Conservation (phyloP, 495 filamentous ascomycete genomes). For the Penicillium simplicissimum region DNA sequence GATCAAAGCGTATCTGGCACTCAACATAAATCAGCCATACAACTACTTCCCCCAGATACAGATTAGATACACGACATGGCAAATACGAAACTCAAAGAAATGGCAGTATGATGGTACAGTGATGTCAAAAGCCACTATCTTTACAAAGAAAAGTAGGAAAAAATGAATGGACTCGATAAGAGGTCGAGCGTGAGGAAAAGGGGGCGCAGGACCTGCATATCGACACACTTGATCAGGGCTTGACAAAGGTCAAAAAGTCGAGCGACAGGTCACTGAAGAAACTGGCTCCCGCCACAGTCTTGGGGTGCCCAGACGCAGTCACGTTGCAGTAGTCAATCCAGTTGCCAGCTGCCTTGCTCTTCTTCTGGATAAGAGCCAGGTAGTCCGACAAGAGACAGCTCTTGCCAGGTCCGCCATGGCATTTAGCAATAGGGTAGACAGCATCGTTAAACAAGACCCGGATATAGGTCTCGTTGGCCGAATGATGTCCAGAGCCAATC, state of each 20-base stretch:
- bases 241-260: conserved; percentile 36
- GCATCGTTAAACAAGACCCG: conserved; percentile 56
- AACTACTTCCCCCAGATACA: too few relatives aligned
- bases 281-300: conserved; percentile 38
- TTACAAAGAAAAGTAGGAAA: background rate
- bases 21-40: background rate
- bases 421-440: conserved; percentile 51
- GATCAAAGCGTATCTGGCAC: conserved; percentile 4
- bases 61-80: background rate
- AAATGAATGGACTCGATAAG: background rate
- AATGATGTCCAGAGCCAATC: conserved; percentile 4
- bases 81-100: background rate
- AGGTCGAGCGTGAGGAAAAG: background rate
- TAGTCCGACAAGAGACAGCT: conserved; percentile 50
- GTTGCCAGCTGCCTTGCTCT: conserved; percentile 44
- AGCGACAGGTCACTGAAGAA: conserved; percentile 49
- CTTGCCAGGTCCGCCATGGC: conserved; percentile 47
- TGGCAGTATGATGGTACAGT: background rate
- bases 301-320: conserved; percentile 29
- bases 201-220: background rate
- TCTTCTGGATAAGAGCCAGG: conserved; percentile 39
- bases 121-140: background rate
- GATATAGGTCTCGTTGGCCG: conserved; percentile 34
- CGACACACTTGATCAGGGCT: conserved; percentile 8
- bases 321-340: conserved; percentile 48